Evolutionary conservation across 805 yeast species (phyloP), one percentile per base, ranked within the genome.

Genomic region (Metschnikowia lunata): DNA sequence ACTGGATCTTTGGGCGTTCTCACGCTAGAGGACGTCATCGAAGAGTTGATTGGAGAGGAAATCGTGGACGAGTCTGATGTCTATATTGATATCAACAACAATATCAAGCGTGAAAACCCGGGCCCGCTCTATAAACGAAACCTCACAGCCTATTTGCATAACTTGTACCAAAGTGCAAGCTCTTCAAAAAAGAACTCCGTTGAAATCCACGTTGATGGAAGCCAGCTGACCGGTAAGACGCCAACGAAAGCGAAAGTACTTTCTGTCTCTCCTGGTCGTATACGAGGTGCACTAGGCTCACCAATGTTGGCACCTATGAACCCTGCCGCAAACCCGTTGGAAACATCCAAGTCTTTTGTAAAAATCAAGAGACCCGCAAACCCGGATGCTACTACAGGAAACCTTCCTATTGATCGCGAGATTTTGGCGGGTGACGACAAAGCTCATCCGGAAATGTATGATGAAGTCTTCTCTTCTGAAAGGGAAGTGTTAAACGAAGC

Each of bases 61-160:
- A 91, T 91, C 58, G 91, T 91, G 34, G 99, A 91, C 61, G 99
- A 91, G 67, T 81, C 89, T 23, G 99, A 91, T 61, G 97, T 93
- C 14, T 89, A 85, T 59, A 78, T 90, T 46, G 97, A 91, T 65
- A 85, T 90, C 50, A 88, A 88, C 63, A 85, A 86, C 51, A 88
- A 88, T 47, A 88, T 90, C 59, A 86, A 87, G 65, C 72, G 91
- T 59, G 72, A 74, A 33, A 78, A 77, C 47, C 91, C 91, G 1
- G 90, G 90, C 9, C 91, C 91, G 1, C 69, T 84, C 46, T 72
- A 85, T 11, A 83, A 81, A 58, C 68, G 86, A 55, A 83, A 83
- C 56, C 74, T 84, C 54, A 79, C 88, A 2, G 75, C 82, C 9
- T 84, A 83, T 57, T 69, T 84, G 57, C 89, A 83, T 61, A 72